Evolutionary conservation across 208 protist species (phyloP).

Genomic region (Leishmania amazonensis): DNA sequence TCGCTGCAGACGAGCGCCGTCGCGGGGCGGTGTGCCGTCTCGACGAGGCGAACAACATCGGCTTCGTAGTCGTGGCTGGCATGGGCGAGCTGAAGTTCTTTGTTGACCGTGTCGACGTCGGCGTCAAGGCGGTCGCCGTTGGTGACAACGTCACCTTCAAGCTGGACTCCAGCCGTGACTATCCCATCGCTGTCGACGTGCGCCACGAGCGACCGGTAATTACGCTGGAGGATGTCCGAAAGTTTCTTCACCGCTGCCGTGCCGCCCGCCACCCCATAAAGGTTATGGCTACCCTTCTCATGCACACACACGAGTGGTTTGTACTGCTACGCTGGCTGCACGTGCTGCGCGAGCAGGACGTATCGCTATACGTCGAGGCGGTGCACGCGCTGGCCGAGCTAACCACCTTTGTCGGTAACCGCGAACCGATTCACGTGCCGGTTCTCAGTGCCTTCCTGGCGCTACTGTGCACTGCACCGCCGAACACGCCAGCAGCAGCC

Average conservation of each 20-base stretch:
- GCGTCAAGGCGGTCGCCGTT: constrained; percentile 67
- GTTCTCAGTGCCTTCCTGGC: constrained; percentile 70
- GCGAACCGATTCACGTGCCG: constrained; percentile 80
- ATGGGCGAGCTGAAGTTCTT: constrained; percentile 87
- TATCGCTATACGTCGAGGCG: constrained; percentile 41
- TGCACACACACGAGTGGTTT: constrained; percentile 79
- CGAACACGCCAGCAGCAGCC: constrained; percentile 5
- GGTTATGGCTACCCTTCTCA: constrained; percentile 77
- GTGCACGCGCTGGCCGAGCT: constrained; percentile 78
- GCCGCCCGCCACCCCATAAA: constrained; percentile 53
- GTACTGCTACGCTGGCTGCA: constrained; percentile 65
- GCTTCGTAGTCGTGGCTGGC: constrained; percentile 70
- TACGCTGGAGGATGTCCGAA: constrained; percentile 58
- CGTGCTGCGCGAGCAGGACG: constrained; percentile 31
- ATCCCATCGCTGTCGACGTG: constrained; percentile 80
- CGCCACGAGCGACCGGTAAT: constrained; percentile 67
- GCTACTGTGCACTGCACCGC: constrained; percentile 19
- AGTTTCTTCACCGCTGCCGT: constrained; percentile 76
- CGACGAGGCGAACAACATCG: constrained; percentile 71
- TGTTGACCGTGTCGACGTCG: constrained; percentile 78
- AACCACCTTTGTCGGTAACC: constrained; percentile 83
- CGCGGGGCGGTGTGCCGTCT: constrained; percentile 70
- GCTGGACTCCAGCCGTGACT: constrained; percentile 77
- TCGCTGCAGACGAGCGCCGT: constrained; percentile 64
- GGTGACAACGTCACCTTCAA: constrained; percentile 80